Evolutionary conservation across 495 filamentous ascomycete species (phyloP), one percentile per base, ranked within the genome.

Genomic region (Jackrogersella minutella): DNA sequence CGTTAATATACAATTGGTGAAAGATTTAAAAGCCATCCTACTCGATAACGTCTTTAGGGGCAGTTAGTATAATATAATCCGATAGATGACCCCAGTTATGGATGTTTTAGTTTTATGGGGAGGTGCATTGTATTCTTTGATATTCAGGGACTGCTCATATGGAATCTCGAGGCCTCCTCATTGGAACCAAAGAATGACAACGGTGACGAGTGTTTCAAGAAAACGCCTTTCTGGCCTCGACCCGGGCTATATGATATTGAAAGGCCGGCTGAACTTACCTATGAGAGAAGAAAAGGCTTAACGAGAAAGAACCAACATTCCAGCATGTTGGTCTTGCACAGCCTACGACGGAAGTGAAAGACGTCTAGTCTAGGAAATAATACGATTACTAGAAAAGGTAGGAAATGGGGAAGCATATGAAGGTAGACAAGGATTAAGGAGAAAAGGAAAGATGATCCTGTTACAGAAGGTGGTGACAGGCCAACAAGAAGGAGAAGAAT

Each of bases 11-110:
- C 59, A 61, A 61, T 54, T 55, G 44, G 58, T n/a, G 26, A 72
- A 64, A 65, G 75, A 74, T 75, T 62, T 69, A 64, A 73, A 64
- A 73, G 80, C 78, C 81, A 81, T 81, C 70, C 76, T 82, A 76
- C 72, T 62, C 51, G 66, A 61, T 54, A 70, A 73, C 77, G 77
- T 79, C 79, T 82, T 72, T 3, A 55, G 33, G 36, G 55, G 47
- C n/a, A 49, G 70, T 71, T 9, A 69, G 65, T 69, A 70, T 70
- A 58, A 31, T 56, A 31, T 43, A 10, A 64, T 55, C 16, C 59
- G 14, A 46, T 60, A 51, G 56, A 58, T 47, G 34, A 57, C 61
- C 62, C 68, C 68, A 57, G 28, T 62, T 66, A n/a, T 52, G 61
- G 64, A n/a, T 52, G 61, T 34, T 70, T 40, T 52, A 33, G 11